These are phyloP conservation scores for Nemania diffusa DNA, from an alignment of 2,329 filamentous ascomycete genomes.

Conservation along the genomic window DNA sequence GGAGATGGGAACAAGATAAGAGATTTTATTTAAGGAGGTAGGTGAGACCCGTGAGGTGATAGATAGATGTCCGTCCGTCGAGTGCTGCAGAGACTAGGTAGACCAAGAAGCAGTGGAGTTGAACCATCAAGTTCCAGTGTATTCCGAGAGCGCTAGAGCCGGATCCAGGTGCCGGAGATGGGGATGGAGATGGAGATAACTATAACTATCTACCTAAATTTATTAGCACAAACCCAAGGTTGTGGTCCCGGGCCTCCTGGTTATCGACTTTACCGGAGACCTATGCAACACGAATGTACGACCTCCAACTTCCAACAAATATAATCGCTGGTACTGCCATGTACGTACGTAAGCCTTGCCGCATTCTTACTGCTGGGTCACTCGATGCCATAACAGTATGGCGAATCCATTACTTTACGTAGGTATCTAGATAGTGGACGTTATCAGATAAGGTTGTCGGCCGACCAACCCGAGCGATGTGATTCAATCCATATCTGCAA, in stretches of 20 bases:
- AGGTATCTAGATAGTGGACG: too few relatives aligned
- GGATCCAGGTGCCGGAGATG: background rate
- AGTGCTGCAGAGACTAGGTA: background rate
- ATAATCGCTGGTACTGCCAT: background rate
- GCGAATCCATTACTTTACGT: background rate
- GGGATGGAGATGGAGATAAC: background rate
- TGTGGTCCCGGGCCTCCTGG: background rate
- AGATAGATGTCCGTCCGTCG: background rate
- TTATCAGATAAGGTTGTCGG: background rate
- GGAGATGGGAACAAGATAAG: background rate
- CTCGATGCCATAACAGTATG: too few relatives aligned
- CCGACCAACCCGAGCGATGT: background rate
- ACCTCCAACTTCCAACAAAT: background rate
- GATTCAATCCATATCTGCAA: background rate
- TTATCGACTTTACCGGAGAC: background rate
- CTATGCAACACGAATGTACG: background rate
- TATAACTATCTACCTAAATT: background rate
- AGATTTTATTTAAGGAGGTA: background rate
- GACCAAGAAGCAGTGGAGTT: background rate
- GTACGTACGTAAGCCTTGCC: background rate
- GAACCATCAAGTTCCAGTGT: background rate
- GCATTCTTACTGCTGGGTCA: background rate
- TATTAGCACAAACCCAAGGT: background rate
- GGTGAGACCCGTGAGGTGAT: background rate
- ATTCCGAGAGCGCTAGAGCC: constrained; percentile 12